Evolutionary conservation across 139 green algal species (phyloP), one percentile per base, ranked within the genome.

Genomic region (Protoeuglena noctilucae): DNA sequence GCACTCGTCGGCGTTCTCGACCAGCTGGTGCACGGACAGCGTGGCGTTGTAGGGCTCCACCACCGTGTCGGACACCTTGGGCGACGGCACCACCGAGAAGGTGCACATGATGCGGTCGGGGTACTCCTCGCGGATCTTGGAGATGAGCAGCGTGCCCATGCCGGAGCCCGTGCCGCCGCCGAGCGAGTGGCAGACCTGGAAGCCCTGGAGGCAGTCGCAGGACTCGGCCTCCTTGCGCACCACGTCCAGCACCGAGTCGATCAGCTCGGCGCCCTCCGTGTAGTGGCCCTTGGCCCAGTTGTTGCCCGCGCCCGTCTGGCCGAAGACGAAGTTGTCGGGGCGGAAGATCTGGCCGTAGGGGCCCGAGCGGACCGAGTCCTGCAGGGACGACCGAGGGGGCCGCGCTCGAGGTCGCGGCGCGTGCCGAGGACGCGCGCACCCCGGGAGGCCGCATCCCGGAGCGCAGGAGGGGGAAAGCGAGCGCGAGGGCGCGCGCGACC

Each of bases 221-320:
- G 68, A 83, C 75, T 98, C 91, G 12, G 90, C 86, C 69, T 98
- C 91, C 82, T 98, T 98, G 56, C 91, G 89, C 17, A 95, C 88
- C 12, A 98, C 87, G 61, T 97, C 91, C 47, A 98, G 79, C 16
- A 97, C 91, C 22, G 79, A 93, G 75, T 98, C 91, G 31, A 98
- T 97, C 28, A 97, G 69, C 76, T 97, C 88, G 55, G 89, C 88
- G 58, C 89, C 89, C 78, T 97, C 89, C 18, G 89, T 97, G 89
- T 97, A 97, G 78, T 97, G 89, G n/a, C 89, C 89, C 79, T 97
- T 97, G 53, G 89, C 89, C 89, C 89, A 97, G 84, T 97, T 97
- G 78, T 97, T 97, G 30, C 89, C 89, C 26, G 89, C 89, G 22
- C 89, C 89, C 54, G 82, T 93, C 79, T 96, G 88, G 30, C 91